Conservation (phyloP, 306 rosid species). For the Delonix regia region DNA sequence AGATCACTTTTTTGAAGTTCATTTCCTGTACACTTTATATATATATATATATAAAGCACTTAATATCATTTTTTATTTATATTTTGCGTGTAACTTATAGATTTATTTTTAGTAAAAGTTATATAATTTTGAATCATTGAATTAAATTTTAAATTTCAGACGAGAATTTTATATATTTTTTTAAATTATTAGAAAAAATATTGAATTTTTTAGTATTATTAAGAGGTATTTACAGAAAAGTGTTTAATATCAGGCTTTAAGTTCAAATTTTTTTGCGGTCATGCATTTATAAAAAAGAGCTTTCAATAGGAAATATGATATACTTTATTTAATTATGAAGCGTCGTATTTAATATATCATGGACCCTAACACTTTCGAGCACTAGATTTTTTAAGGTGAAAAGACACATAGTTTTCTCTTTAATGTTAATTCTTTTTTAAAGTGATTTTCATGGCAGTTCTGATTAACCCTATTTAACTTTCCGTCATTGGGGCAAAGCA, state of each 20-base stretch:
- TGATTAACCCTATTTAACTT: constrained; percentile 12
- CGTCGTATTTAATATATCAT: background rate
- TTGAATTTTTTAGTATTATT: too few species aligned
- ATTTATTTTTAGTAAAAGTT: too few species aligned
- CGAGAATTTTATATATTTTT: too few species aligned
- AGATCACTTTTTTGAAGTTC: too few species aligned
- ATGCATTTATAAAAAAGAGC: background rate
- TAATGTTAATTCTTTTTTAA: background rate
- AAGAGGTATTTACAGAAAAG: background rate
- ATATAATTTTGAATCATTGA: too few species aligned
- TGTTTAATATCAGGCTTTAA: background rate
- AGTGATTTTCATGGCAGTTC: constrained; percentile 30
- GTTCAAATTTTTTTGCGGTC: background rate
- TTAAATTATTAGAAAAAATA: too few species aligned
- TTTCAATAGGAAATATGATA: background rate
- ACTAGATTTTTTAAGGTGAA: background rate
- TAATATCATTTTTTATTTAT: too few species aligned
- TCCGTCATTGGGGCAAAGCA: background rate
- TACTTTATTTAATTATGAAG: background rate
- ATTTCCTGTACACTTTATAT: too few species aligned
- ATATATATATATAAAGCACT: too few species aligned
- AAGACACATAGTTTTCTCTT: background rate
- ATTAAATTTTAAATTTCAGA: too few species aligned
- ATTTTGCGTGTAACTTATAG: too few species aligned
- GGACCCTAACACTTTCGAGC: background rate